Conservation (phyloP, 2,329 filamentous ascomycete genomes). For the Microcera coccophila region DNA sequence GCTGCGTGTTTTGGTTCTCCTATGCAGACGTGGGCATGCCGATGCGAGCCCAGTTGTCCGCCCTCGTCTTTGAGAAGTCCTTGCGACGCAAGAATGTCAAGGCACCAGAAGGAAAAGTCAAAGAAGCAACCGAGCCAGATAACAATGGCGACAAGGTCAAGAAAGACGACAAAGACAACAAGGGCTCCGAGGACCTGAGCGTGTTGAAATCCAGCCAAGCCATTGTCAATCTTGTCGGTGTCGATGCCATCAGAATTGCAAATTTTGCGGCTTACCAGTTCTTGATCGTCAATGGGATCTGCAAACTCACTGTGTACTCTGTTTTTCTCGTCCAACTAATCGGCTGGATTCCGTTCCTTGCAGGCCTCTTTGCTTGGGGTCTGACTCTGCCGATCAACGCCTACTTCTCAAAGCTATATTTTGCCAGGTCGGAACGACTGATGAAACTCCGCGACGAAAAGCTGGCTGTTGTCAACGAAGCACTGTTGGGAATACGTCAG, state of each 20-base stretch:
- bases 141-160: slow-evolving; percentile 37
- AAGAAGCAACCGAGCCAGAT: slow-evolving; percentile 32
- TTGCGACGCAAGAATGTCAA: slow-evolving; percentile 76
- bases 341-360: slow-evolving; percentile 65
- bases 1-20: slow-evolving; percentile 64
- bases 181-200: slow-evolving; percentile 35
- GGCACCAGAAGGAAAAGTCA: slow-evolving; percentile 49
- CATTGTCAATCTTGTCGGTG: slow-evolving; percentile 74
- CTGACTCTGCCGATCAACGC: slow-evolving; percentile 66
- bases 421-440: slow-evolving; percentile 60
- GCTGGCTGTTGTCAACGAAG: slow-evolving; percentile 71
- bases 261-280: slow-evolving; percentile 66
- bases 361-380: slow-evolving; percentile 61
- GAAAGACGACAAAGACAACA: slow-evolving; percentile 51
- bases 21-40: slow-evolving; percentile 61
- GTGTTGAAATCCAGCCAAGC: slow-evolving; percentile 56
- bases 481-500: slow-evolving; percentile 73
- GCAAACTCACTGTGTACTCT: slow-evolving; percentile 63
- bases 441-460: slow-evolving; percentile 77
- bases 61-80: slow-evolving; percentile 72
- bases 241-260: slow-evolving; percentile 66
- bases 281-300: slow-evolving; percentile 58
- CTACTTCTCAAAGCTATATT: slow-evolving; percentile 61
- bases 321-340: slow-evolving; percentile 64
- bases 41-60: slow-evolving; percentile 64